Percentiles rank a stretch among this genome's conserved stretches.
phyloP scores from a whole-genome alignment of 192 early-diverging fungal genomes.

The Linderina pennispora region DNA sequence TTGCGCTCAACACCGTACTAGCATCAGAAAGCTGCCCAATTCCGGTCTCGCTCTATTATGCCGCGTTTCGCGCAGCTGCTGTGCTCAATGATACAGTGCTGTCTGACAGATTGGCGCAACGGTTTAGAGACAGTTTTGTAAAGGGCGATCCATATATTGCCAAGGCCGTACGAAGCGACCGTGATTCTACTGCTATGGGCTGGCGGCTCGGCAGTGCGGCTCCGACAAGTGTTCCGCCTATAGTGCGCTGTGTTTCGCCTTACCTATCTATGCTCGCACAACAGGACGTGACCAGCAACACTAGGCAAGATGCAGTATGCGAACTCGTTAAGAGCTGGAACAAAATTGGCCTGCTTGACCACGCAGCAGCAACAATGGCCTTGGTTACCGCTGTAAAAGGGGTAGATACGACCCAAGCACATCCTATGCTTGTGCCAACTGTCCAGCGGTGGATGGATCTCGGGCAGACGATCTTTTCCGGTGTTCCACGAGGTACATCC shows the following conservation, averaged over 20 bases:
- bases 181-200: background rate
- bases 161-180: background rate
- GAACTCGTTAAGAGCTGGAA: slow-evolving; percentile 3
- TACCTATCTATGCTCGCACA: slow-evolving; percentile 14
- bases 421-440: background rate
- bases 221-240: background rate
- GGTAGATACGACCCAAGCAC: too few species aligned
- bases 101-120: background rate
- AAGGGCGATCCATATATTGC: background rate
- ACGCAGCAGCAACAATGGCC: background rate
- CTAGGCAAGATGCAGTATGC: background rate
- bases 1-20: slow-evolving; percentile 5
- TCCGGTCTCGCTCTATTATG: background rate
- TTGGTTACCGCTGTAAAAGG: too few species aligned
- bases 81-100: background rate
- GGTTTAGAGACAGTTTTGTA: too few species aligned
- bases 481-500: too few species aligned
- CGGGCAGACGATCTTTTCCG: too few species aligned
- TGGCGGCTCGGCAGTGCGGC: slow-evolving; percentile 9
- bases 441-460: too few species aligned
- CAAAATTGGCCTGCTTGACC: background rate
- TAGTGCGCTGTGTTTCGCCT: slow-evolving; percentile 8
- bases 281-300: background rate
- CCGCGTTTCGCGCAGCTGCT: background rate
- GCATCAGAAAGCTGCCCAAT: background rate